These are phyloP conservation scores for Ceratocystis alfenasii DNA, from an alignment of 2,329 filamentous ascomycete species.

Conservation along the genomic window DNA sequence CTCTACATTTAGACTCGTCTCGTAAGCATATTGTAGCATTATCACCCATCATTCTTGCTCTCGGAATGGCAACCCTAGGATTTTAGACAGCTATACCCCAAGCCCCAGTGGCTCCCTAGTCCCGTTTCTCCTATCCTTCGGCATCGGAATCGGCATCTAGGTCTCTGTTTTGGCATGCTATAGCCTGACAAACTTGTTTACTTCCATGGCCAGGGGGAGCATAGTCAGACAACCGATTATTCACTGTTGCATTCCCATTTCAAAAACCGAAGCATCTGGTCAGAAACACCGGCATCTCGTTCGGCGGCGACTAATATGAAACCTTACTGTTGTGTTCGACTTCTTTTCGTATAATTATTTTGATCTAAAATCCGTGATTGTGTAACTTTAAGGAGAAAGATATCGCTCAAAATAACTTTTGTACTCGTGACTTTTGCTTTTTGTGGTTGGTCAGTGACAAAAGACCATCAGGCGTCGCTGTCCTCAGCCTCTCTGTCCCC, in stretches of 20 bases:
- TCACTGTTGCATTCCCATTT: background rate
- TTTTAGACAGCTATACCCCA: background rate
- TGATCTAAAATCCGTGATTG: background rate
- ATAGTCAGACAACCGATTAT: background rate
- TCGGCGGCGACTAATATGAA: background rate
- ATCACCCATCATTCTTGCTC: background rate
- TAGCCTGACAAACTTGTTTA: background rate
- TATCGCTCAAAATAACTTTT: background rate
- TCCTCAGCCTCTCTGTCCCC: slow-evolving; percentile 36
- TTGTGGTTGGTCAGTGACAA: background rate
- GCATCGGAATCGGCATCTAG: background rate
- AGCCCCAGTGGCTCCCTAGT: background rate
- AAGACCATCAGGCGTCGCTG: background rate
- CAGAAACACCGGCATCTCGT: background rate
- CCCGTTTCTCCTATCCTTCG: background rate
- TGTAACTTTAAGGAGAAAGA: background rate
- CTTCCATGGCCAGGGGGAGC: background rate
- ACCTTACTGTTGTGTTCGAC: background rate
- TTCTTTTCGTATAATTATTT: too few relatives aligned
- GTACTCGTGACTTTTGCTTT: background rate
- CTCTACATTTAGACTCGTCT: background rate
- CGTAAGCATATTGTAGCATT: background rate
- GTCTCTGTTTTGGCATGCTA: background rate
- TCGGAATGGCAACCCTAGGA: background rate
- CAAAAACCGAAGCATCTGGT: background rate